These are phyloP conservation scores for Hyaloscypha variabilis DNA, from an alignment of 495 filamentous ascomycete species.

Conservation along the genomic window DNA sequence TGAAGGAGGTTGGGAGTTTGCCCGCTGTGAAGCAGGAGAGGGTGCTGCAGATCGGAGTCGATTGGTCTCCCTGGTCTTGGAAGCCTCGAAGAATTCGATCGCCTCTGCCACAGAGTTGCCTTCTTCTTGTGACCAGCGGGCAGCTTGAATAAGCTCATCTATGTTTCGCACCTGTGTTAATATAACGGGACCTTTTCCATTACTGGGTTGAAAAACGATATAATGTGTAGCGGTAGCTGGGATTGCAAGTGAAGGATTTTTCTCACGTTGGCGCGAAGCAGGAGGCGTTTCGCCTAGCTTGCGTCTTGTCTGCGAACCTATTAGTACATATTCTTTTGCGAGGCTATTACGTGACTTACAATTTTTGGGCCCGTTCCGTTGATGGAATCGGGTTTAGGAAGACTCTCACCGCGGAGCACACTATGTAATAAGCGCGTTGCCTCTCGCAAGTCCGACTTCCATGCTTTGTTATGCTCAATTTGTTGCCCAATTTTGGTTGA, in stretches of 20 bases:
- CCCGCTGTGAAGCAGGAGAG: neutral
- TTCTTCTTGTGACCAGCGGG: too few relatives aligned
- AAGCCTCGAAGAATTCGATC: neutral
- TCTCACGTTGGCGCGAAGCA: conserved; percentile 3
- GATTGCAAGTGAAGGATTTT: neutral
- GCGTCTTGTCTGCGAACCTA: conserved; percentile 1
- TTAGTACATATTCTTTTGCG: neutral
- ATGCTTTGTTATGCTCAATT: too few relatives aligned
- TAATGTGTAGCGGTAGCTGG: too few relatives aligned
- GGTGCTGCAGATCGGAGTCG: neutral
- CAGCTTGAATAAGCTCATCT: too few relatives aligned
- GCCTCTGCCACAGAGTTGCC: too few relatives aligned
- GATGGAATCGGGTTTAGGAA: neutral
- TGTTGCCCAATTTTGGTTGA: too few relatives aligned
- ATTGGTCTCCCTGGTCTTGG: too few relatives aligned
- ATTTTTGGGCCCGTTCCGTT: neutral
- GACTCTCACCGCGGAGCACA: neutral
- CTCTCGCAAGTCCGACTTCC: neutral
- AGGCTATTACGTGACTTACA: neutral
- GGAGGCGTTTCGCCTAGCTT: conserved; percentile 7
- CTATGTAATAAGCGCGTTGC: neutral
- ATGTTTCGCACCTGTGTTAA: neutral
- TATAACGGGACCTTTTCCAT: neutral
- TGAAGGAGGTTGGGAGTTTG: neutral
- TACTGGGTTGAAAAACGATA: neutral